A percentile compares a stretch with the other conserved stretches of the same genome.
phyloP scores from a whole-genome alignment of 129 eudicot genomes.

The Flaveria bidentis region DNA sequence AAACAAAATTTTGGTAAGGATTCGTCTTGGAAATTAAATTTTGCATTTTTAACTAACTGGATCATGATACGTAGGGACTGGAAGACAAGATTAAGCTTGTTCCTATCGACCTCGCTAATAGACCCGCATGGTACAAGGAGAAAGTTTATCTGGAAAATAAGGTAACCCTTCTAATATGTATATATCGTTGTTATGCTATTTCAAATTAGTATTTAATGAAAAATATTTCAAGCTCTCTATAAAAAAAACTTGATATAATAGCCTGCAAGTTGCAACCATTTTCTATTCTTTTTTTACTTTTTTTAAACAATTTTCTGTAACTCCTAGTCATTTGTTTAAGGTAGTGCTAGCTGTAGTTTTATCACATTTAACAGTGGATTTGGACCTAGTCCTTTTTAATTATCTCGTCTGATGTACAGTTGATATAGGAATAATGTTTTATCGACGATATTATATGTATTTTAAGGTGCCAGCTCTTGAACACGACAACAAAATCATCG shows the following conservation, averaged over 20 bases:
- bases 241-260: background rate
- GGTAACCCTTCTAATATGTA: conserved; percentile 35
- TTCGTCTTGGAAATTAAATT: background rate
- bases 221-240: background rate
- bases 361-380: too few relatives aligned
- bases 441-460: background rate
- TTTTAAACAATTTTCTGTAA: background rate
- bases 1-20: background rate
- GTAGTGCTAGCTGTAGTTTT: background rate
- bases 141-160: conserved; percentile 71
- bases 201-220: background rate
- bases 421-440: background rate
- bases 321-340: conserved; percentile 8
- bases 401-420: background rate
- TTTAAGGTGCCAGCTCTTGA: conserved; percentile 87
- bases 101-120: conserved; percentile 57
- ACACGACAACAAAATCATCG: conserved; percentile 72
- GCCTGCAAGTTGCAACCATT: background rate
- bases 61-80: conserved; percentile 56
- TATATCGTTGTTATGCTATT: conserved; percentile 13
- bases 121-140: conserved; percentile 83
- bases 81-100: conserved; percentile 75
- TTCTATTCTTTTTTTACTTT: conserved; percentile 3
- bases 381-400: too few relatives aligned
- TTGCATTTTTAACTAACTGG: conserved; percentile 3